Evolutionary conservation across 192 early-diverging fungal genomes (phyloP), one percentile per base, ranked within the genome.

Genomic region (Coemansia sp.): DNA sequence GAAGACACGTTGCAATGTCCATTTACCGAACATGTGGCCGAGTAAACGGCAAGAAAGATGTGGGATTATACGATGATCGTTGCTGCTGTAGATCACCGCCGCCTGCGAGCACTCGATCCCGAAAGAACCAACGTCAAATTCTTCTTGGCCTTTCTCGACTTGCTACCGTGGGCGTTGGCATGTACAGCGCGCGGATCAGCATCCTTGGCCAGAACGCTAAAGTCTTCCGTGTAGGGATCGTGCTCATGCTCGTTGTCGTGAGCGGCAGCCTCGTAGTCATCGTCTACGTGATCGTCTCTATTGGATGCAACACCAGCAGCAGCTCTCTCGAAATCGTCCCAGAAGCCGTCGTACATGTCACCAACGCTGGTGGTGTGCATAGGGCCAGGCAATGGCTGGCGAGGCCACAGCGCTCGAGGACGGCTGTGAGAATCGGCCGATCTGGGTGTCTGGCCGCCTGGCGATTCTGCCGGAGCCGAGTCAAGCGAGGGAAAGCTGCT

Each of bases 291-390:
- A 16, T 51, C 16, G 24, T 60, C 55, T 13, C 39, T 60, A 39
- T 37, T 40, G 23, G 59, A 46, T 9, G 57, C 35, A 2, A 58
- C 60, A 26, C 18, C 56, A 31, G 35, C 34, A 31, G 35, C 56
- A 18, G 73, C 66, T 23, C 70, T 58, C 43, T 81, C 78, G 60
- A 81, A 76, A 36, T 76, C 66, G 10, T 72, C 73, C 78, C 78
- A 81, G 26, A 81, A 18, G 2, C 56, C 63, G 6, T 42, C 60
- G 55, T 73, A 58, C 3, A 59, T 20, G 16, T 9, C 13, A 58
- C 51, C 36, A 23, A 37, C 28, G 13, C 56, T 43, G 16, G 45
- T 31, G 2, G 31, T 35, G 4, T 33, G 21, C 46, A 20, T 4
- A 8, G 59, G 10, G 43, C 21, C 53, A 13, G 69, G 59, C 43